phyloP scores from a whole-genome alignment of 2,329 filamentous ascomycete species.

The Acarospora socialis region DNA sequence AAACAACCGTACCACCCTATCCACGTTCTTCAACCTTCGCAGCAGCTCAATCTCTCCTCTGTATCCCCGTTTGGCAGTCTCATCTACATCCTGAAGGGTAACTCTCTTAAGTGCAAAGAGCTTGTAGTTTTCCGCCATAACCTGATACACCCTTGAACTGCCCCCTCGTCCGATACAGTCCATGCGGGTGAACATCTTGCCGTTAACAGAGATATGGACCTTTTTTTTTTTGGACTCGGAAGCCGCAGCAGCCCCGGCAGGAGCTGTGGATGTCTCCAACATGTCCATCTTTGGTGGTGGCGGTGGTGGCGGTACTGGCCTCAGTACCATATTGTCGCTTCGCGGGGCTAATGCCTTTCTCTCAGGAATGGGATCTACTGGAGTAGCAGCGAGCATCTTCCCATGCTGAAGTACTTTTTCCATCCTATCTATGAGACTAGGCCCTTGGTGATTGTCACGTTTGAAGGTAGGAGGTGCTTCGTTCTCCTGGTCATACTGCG shows the following conservation, averaged over 20 bases:
- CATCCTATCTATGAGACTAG: constrained; percentile 41
- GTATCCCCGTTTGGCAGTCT: constrained; percentile 67
- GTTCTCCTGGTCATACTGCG: constrained; percentile 67
- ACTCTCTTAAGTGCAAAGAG: constrained; percentile 91
- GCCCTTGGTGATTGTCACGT: constrained; percentile 41
- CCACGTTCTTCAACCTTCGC: constrained; percentile 65
- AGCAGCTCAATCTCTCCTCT: constrained; percentile 92
- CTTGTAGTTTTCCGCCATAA: constrained; percentile 93
- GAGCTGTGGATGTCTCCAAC: constrained; percentile 76
- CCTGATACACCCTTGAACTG: constrained; percentile 86
- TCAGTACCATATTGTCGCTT: constrained; percentile 58
- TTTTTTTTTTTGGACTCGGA: constrained; percentile 61
- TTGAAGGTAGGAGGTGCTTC: constrained; percentile 58
- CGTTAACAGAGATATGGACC: constrained; percentile 76
- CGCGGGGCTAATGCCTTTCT: constrained; percentile 36
- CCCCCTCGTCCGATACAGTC: constrained; percentile 86
- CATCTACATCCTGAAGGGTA: constrained; percentile 78
- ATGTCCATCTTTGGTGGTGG: constrained; percentile 95
- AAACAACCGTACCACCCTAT: constrained; percentile 77
- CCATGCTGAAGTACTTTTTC: constrained; percentile 38
- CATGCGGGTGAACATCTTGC: constrained; percentile 76
- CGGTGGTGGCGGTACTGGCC: constrained; percentile 55
- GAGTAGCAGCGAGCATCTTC: constrained; percentile 31
- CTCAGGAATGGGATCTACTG: constrained; percentile 28
- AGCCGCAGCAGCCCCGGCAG: constrained; percentile 64